Percentiles rank a stretch among this genome's conserved stretches.
These are phyloP conservation scores for Flueggea neowawraea DNA, from an alignment of 441 rosid genomes.

Conservation along the genomic window DNA sequence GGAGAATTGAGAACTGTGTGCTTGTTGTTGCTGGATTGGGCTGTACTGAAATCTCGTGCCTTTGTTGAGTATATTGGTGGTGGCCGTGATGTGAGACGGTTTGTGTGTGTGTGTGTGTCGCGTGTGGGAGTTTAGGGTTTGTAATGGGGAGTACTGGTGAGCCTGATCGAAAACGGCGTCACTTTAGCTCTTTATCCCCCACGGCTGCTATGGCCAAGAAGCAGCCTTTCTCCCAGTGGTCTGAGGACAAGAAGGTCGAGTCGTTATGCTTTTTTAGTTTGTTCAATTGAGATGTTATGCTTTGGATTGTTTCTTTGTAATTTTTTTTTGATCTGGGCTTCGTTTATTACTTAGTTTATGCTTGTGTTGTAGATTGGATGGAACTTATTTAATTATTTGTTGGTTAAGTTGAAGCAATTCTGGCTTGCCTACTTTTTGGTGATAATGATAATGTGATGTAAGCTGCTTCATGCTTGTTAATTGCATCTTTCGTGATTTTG, in stretches of 20 bases:
- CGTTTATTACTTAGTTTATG: neutral
- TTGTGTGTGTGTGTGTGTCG: too few relatives aligned
- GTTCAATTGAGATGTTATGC: neutral
- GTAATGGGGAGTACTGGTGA: slow-evolving; percentile 95
- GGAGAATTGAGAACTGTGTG: too few relatives aligned
- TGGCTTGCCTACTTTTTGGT: too few relatives aligned
- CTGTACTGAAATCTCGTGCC: too few relatives aligned
- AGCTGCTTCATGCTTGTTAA: too few relatives aligned
- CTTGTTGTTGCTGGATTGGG: too few relatives aligned
- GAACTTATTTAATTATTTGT: too few relatives aligned
- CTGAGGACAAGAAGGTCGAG: slow-evolving; percentile 81
- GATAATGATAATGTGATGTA: too few relatives aligned
- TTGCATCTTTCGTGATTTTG: too few relatives aligned
- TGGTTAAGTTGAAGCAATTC: too few relatives aligned
- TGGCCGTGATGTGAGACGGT: too few relatives aligned
- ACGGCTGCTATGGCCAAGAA: slow-evolving; percentile 69
- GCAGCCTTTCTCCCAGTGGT: slow-evolving; percentile 61
- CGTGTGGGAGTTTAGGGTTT: slow-evolving; percentile 1
- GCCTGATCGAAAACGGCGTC: slow-evolving; percentile 90
- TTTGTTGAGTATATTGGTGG: too few relatives aligned
- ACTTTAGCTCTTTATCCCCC: slow-evolving; percentile 76
- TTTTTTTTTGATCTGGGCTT: neutral
- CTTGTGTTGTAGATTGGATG: neutral
- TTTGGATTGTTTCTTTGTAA: neutral
- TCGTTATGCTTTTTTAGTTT: neutral